Conservation (phyloP, 495 filamentous ascomycete species). For the Neurospora sublineolata region DNA sequence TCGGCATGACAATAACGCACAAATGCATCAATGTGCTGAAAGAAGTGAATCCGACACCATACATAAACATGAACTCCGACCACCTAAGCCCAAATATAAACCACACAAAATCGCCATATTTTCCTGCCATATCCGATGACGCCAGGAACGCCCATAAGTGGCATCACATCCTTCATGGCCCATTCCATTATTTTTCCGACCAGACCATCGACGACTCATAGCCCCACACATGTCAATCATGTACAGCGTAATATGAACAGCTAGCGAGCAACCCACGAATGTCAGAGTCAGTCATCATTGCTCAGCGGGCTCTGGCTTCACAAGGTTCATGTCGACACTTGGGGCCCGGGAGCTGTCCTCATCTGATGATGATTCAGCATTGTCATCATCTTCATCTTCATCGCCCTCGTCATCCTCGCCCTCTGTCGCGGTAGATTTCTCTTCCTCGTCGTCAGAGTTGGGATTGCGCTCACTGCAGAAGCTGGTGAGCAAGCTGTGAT, state of each 20-base stretch:
- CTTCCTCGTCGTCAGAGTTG: background rate
- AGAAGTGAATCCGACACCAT: background rate
- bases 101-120: background rate
- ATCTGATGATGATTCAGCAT: background rate
- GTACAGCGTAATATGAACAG: background rate
- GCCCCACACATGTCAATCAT: background rate
- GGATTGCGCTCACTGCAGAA: background rate
- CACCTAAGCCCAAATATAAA: background rate
- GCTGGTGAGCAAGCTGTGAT: background rate
- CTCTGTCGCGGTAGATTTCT: background rate
- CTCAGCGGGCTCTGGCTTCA: background rate
- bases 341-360: background rate
- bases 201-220: background rate
- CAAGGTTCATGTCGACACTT: background rate
- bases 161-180: background rate
- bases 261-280: background rate
- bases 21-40: background rate
- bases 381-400: background rate
- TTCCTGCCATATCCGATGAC: background rate
- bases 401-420: background rate
- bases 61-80: background rate
- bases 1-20: background rate
- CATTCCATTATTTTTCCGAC: background rate
- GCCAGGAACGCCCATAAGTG: background rate
- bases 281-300: background rate